phyloP scores from a whole-genome alignment of 2,329 filamentous ascomycete species.

The Fusarium albosuccineum region DNA sequence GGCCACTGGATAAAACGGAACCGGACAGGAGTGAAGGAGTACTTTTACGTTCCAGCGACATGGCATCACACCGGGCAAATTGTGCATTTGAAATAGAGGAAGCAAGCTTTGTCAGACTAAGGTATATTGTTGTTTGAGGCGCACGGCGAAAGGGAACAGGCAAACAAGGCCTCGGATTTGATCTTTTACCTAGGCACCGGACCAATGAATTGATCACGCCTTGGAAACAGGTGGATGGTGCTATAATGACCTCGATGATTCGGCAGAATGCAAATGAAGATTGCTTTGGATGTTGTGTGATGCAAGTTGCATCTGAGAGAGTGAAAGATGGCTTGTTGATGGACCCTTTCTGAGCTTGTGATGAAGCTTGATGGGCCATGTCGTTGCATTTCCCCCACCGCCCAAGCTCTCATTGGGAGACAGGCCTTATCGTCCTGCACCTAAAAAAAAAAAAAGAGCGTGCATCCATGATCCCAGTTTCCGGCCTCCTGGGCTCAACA shows the following conservation, averaged over 20 bases:
- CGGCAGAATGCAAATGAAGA: constrained; percentile 3
- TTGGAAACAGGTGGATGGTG: constrained; percentile 4
- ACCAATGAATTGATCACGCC: neutral
- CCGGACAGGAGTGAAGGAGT: constrained; percentile 27
- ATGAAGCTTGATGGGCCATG: constrained; percentile 20
- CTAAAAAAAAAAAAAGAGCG: constrained; percentile 9
- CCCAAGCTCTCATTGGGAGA: constrained; percentile 35
- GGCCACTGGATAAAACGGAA: constrained; percentile 22
- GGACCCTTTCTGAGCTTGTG: neutral
- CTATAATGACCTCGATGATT: neutral
- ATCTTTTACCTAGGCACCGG: neutral
- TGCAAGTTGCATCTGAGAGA: neutral
- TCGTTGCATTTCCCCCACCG: constrained; percentile 28
- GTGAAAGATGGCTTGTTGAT: neutral
- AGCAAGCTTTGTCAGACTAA: constrained; percentile 10
- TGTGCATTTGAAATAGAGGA: constrained; percentile 39
- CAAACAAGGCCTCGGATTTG: constrained; percentile 1
- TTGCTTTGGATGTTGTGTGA: neutral
- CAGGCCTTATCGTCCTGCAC: constrained; percentile 32
- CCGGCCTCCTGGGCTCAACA: constrained; percentile 35
- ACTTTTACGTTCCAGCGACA: constrained; percentile 29
- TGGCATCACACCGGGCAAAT: constrained; percentile 34
- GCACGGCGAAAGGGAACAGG: constrained; percentile 37
- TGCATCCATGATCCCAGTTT: constrained; percentile 18
- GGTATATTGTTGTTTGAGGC: constrained; percentile 35